These are phyloP conservation scores for Trametes sp. DNA, from an alignment of 1,284 basidiomycete species.

Conservation along the genomic window DNA sequence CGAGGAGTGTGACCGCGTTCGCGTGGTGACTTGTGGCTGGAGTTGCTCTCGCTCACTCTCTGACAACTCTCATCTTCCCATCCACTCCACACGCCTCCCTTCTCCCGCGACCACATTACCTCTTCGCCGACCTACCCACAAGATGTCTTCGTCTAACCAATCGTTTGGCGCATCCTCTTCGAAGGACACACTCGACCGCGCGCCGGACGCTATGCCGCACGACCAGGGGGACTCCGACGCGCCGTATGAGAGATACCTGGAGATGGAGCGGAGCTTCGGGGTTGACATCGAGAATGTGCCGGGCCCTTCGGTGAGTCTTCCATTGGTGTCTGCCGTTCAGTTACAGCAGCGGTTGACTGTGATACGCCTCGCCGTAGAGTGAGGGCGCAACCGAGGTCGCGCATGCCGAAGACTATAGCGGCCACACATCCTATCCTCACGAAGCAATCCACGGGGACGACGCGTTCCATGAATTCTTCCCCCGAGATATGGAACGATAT, in stretches of 20 bases:
- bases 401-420: too few species aligned
- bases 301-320: too few species aligned
- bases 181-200: background rate
- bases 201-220: background rate
- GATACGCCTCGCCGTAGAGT: too few species aligned
- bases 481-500: too few species aligned
- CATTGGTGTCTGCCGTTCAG: too few species aligned
- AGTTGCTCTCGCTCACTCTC: background rate
- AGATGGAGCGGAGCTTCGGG: background rate
- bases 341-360: too few species aligned
- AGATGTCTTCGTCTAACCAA: background rate
- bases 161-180: background rate
- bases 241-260: background rate
- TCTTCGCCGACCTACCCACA: background rate
- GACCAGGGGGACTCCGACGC: background rate
- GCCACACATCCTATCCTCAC: too few species aligned
- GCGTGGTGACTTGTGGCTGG: background rate
- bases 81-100: background rate
- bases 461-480: too few species aligned
- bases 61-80: background rate
- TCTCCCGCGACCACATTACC: background rate
- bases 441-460: too few species aligned
- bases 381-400: too few species aligned
- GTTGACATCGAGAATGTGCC: too few species aligned
- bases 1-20: background rate